These are phyloP conservation scores for Helicosporidium sp. DNA, from an alignment of 139 green algal genomes.

Conservation along the genomic window DNA sequence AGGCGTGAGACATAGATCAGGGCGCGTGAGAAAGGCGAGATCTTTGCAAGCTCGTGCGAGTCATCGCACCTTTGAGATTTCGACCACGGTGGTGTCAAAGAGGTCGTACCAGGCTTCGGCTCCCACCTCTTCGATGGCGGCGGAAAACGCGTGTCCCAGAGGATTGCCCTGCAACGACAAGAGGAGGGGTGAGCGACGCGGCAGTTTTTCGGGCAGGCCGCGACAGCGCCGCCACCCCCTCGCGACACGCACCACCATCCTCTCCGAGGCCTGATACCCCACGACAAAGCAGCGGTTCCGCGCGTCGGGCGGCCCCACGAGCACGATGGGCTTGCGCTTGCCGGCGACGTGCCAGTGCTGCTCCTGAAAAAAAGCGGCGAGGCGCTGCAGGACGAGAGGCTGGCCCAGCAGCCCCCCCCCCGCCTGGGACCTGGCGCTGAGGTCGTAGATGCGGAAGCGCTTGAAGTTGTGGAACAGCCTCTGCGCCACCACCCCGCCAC, in stretches of 20 bases:
- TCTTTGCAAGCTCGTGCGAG: too few species aligned
- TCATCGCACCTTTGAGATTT: conserved; percentile 3
- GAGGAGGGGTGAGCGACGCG: too few species aligned
- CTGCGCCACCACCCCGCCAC: conserved; percentile 15
- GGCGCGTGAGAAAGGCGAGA: neutral
- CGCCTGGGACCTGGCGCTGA: too few species aligned
- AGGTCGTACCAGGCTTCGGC: conserved; percentile 24
- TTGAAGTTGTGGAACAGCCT: conserved; percentile 22
- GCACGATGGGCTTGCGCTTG: conserved; percentile 16
- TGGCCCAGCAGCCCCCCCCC: too few species aligned
- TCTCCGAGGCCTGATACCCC: conserved; percentile 13
- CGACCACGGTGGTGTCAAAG: conserved; percentile 20
- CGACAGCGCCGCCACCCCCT: too few species aligned
- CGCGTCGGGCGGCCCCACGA: conserved; percentile 7
- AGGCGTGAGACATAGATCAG: neutral
- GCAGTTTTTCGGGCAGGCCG: neutral
- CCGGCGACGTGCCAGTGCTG: conserved; percentile 13
- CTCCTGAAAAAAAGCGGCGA: conserved; percentile 32
- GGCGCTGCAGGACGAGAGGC: conserved; percentile 27
- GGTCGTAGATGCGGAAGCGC: conserved; percentile 22
- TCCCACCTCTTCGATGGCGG: conserved; percentile 10
- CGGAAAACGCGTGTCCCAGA: conserved; percentile 16
- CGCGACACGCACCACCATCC: conserved; percentile 4
- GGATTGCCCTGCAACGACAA: conserved; percentile 10
- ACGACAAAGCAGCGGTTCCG: conserved; percentile 15